These are phyloP conservation scores for Beauveria sp. DNA, from an alignment of 2,329 filamentous ascomycete genomes.

Conservation along the genomic window DNA sequence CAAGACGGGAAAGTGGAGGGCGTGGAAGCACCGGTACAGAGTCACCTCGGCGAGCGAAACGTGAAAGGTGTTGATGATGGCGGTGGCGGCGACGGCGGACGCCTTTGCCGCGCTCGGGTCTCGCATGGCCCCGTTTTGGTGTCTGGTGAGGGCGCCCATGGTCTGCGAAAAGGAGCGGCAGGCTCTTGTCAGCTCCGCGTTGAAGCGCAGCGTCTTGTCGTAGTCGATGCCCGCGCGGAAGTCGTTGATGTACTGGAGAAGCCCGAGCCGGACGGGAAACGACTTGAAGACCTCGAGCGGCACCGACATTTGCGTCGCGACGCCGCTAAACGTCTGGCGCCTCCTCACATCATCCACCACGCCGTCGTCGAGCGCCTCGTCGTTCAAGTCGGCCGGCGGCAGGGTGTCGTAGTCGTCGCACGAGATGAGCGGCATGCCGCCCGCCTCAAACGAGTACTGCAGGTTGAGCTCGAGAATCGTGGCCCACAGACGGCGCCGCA, in stretches of 20 bases:
- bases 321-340: constrained; percentile 17
- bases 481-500: constrained; percentile 49
- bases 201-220: constrained; percentile 39
- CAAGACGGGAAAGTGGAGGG: constrained; percentile 46
- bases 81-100: background rate
- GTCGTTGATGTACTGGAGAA: constrained; percentile 40
- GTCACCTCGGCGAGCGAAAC: constrained; percentile 34
- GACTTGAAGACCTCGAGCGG: constrained; percentile 39
- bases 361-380: constrained; percentile 39
- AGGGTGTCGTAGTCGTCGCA: constrained; percentile 41
- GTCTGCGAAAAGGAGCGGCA: constrained; percentile 26
- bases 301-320: constrained; percentile 41
- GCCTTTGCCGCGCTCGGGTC: background rate
- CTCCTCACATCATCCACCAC: constrained; percentile 18
- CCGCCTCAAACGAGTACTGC: constrained; percentile 42
- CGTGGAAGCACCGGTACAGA: constrained; percentile 41
- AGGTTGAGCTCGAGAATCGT: constrained; percentile 48
- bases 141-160: constrained; percentile 29
- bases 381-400: constrained; percentile 43
- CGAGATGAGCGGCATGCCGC: constrained; percentile 41
- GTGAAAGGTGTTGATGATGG: constrained; percentile 30
- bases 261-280: constrained; percentile 34
- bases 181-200: constrained; percentile 34
- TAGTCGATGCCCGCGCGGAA: constrained; percentile 36
- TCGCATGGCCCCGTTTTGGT: constrained; percentile 13